phyloP scores from a whole-genome alignment of 495 filamentous ascomycete genomes.

The Penicillium bialowiezense region DNA sequence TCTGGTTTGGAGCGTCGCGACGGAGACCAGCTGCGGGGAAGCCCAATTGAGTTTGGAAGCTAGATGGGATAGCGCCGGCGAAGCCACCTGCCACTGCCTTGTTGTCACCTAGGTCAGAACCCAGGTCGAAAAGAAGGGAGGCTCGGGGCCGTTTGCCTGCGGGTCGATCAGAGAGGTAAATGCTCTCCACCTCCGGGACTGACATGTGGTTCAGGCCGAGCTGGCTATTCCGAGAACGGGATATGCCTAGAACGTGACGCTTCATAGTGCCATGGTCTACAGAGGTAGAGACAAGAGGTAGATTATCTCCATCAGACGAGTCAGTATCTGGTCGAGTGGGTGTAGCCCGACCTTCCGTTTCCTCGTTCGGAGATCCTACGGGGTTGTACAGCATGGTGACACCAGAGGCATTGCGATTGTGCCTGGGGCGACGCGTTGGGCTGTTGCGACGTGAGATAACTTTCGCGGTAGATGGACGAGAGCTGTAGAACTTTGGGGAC shows the following conservation, averaged over 20 bases:
- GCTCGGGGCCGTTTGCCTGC: slow-evolving; percentile 38
- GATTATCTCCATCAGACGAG: slow-evolving; percentile 22
- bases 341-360: slow-evolving; percentile 35
- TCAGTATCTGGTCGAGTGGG: slow-evolving; percentile 21
- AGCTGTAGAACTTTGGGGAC: slow-evolving; percentile 44
- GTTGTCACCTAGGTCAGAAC: slow-evolving; percentile 72
- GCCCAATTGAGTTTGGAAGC: slow-evolving; percentile 76
- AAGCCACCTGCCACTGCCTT: slow-evolving; percentile 53
- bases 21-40: slow-evolving; percentile 56
- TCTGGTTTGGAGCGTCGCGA: slow-evolving; percentile 39
- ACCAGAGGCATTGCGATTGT: slow-evolving; percentile 64
- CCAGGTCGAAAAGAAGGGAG: slow-evolving; percentile 63
- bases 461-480: slow-evolving; percentile 43
- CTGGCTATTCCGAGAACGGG: slow-evolving; percentile 43
- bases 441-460: slow-evolving; percentile 38
- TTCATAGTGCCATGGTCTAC: slow-evolving; percentile 26
- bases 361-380: slow-evolving; percentile 44
- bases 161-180: slow-evolving; percentile 37
- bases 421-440: slow-evolving; percentile 32
- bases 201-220: slow-evolving; percentile 52
- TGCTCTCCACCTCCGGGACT: slow-evolving; percentile 46
- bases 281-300: slow-evolving; percentile 19
- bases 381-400: slow-evolving; percentile 71
- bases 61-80: slow-evolving; percentile 62
- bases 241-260: slow-evolving; percentile 19